These are phyloP conservation scores for Cladophialophora bantiana DNA, from an alignment of 2,329 filamentous ascomycete species.

Conservation along the genomic window DNA sequence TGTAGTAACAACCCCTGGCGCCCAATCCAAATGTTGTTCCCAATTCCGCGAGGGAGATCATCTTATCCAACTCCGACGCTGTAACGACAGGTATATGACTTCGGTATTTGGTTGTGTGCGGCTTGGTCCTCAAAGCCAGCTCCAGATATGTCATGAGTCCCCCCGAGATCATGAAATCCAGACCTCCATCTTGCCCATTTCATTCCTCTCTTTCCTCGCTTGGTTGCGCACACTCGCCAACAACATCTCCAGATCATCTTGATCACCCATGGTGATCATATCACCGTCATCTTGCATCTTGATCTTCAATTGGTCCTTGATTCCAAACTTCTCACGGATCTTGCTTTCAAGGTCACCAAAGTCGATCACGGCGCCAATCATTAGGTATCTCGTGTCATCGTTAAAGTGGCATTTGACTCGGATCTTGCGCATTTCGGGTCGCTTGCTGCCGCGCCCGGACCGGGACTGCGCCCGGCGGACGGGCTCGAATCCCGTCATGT, in stretches of 20 bases:
- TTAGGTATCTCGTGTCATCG: conserved; percentile 90
- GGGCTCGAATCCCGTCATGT: conserved; percentile 36
- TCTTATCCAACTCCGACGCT: conserved; percentile 24
- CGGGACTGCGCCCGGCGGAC: conserved; percentile 28
- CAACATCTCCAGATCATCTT: conserved; percentile 93
- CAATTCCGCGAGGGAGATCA: conserved; percentile 8
- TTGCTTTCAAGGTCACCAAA: conserved; percentile 80
- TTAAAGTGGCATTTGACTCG: conserved; percentile 87
- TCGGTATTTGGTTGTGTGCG: background rate
- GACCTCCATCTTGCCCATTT: conserved; percentile 95
- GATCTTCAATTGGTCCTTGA: conserved; percentile 70
- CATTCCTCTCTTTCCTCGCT: conserved; percentile 75
- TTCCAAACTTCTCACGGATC: conserved; percentile 84
- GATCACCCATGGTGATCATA: conserved; percentile 96
- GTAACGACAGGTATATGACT: conserved; percentile 8
- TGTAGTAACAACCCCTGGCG: background rate
- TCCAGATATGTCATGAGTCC: background rate
- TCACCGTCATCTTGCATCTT: conserved; percentile 89
- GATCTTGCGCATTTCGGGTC: conserved; percentile 76
- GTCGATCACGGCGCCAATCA: conserved; percentile 69
- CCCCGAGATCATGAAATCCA: conserved; percentile 49
- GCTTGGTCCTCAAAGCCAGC: background rate
- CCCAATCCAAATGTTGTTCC: conserved; percentile 1
- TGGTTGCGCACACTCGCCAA: conserved; percentile 71
- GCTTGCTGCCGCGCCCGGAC: conserved; percentile 35